Conservation (phyloP, 169 alveolate species). For the Plasmodium gonderi region DNA sequence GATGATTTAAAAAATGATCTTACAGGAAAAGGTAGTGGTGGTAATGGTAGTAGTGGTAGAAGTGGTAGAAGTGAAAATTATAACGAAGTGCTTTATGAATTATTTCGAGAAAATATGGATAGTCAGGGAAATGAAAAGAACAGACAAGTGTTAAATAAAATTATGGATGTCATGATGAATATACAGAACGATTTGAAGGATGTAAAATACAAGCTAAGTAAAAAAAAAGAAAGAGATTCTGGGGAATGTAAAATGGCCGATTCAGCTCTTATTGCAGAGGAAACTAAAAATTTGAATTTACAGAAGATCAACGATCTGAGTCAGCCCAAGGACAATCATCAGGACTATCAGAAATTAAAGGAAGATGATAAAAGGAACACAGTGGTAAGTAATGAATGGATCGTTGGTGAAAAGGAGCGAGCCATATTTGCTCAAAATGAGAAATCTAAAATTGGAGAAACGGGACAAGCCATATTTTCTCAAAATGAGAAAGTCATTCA, state of each 20-base stretch:
- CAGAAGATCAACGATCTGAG: too few species aligned
- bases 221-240: constrained; percentile 1
- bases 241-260: neutral
- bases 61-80: neutral
- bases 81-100: constrained; percentile 1
- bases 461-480: too few species aligned
- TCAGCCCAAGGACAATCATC: too few species aligned
- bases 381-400: too few species aligned
- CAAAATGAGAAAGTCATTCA: too few species aligned
- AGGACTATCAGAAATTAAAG: too few species aligned
- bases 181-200: constrained; percentile 68
- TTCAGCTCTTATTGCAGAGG: too few species aligned
- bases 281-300: too few species aligned
- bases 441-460: too few species aligned
- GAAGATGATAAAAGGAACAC: too few species aligned
- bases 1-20: neutral
- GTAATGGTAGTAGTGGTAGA: neutral
- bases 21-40: neutral
- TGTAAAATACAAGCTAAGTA: constrained; percentile 27
- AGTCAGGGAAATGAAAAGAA: constrained; percentile 15
- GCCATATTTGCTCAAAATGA: too few species aligned
- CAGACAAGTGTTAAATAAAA: constrained; percentile 23
- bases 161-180: constrained; percentile 69
- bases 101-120: constrained; percentile 20
- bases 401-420: too few species aligned